phyloP scores from a whole-genome alignment of 139 green algal genomes.

The Tetradesmus lagerheimii region DNA sequence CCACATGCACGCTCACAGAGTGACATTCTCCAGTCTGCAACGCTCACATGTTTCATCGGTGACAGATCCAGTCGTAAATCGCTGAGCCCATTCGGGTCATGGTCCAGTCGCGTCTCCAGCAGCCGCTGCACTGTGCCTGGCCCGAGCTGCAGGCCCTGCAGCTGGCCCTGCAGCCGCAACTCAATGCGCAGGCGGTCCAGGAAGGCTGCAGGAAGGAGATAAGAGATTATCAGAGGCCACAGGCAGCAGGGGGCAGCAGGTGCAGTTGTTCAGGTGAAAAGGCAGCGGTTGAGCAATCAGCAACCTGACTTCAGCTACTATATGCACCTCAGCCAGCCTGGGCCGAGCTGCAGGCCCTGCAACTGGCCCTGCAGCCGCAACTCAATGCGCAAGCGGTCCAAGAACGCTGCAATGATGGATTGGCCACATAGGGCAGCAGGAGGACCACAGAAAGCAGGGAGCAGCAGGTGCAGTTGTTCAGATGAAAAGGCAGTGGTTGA shows the following conservation, averaged over 20 bases:
- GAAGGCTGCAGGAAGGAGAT: constrained; percentile 2
- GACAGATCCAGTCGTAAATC: constrained; percentile 55
- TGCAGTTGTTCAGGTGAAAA: too few species aligned
- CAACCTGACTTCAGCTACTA: too few species aligned
- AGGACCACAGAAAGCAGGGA: neutral
- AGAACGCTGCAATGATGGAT: constrained; percentile 19
- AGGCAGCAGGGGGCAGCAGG: neutral
- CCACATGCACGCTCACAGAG: neutral
- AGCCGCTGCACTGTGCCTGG: constrained; percentile 29
- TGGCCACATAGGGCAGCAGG: too few species aligned
- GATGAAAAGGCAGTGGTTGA: too few species aligned
- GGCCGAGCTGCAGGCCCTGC: constrained; percentile 55
- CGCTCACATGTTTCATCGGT: constrained; percentile 35
- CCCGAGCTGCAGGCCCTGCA: constrained; percentile 61
- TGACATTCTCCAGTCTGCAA: neutral
- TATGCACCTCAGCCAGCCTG: too few species aligned
- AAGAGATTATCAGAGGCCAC: too few species aligned
- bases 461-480: neutral
- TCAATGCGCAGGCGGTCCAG: constrained; percentile 72
- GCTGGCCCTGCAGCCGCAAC: constrained; percentile 62
- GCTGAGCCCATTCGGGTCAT: constrained; percentile 14
- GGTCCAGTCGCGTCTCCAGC: constrained; percentile 47
- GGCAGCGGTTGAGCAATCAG: neutral
- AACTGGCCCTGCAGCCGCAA: constrained; percentile 67
- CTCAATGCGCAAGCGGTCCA: constrained; percentile 73